Conservation (phyloP, 768 basidiomycete species). For the Polyporus arcularius region DNA sequence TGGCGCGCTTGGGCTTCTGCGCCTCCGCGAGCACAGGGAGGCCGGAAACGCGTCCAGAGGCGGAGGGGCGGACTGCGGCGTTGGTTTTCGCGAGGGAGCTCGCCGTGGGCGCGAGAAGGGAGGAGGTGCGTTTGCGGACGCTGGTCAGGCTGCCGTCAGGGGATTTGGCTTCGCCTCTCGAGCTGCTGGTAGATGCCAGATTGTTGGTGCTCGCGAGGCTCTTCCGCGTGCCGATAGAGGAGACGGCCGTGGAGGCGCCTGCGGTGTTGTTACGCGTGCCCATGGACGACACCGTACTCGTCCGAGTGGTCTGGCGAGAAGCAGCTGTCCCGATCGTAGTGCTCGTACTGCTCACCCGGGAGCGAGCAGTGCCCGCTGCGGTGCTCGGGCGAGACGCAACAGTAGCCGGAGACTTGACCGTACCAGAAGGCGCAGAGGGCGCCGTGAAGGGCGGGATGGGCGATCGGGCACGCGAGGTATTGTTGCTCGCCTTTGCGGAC, state of each 20-base stretch:
- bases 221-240: constrained; percentile 48
- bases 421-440: constrained; percentile 7
- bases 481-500: constrained; percentile 12
- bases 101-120: constrained; percentile 72
- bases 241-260: constrained; percentile 34
- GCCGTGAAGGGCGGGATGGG: constrained; percentile 30
- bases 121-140: constrained; percentile 34
- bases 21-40: constrained; percentile 15
- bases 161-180: not conserved
- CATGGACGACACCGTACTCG: constrained; percentile 26
- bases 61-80: constrained; percentile 4
- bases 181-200: not conserved
- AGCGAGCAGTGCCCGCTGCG: constrained; percentile 28
- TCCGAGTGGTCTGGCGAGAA: constrained; percentile 9
- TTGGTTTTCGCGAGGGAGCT: constrained; percentile 69
- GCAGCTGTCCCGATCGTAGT: constrained; percentile 7
- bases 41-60: constrained; percentile 13
- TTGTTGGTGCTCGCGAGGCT: constrained; percentile 19
- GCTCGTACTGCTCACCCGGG: constrained; percentile 18
- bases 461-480: constrained; percentile 19
- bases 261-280: constrained; percentile 33
- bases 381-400: constrained; percentile 10
- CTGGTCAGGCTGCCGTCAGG: not conserved
- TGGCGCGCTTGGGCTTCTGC: constrained; percentile 18
- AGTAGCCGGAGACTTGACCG: constrained; percentile 6